phyloP scores from a whole-genome alignment of 768 basidiomycete genomes.

The Goffeauzyma gilvescens region DNA sequence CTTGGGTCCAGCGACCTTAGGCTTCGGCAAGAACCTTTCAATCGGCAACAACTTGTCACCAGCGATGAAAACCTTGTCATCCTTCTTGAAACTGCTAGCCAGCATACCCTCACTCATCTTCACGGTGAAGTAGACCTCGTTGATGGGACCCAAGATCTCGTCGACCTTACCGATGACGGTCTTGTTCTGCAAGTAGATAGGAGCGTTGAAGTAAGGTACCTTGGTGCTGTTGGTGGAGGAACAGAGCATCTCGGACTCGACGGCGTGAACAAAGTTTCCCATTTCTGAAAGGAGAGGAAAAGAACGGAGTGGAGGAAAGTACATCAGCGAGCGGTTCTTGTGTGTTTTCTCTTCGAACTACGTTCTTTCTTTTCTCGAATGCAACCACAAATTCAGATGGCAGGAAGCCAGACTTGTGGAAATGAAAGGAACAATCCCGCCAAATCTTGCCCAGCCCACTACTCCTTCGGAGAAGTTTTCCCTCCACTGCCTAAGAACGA shows the following conservation, averaged over 20 bases:
- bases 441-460: constrained; percentile 15
- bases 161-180: constrained; percentile 91
- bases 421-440: constrained; percentile 8
- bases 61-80: constrained; percentile 93
- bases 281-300: constrained; percentile 54
- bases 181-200: constrained; percentile 93
- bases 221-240: constrained; percentile 63
- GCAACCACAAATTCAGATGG: background rate
- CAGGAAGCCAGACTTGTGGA: background rate
- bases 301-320: background rate
- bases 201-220: constrained; percentile 97
- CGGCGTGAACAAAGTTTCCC: constrained; percentile 79
- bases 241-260: constrained; percentile 97
- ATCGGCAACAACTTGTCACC: constrained; percentile 94
- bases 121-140: constrained; percentile 91
- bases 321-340: background rate
- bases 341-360: too few species aligned
- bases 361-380: background rate
- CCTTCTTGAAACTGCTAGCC: constrained; percentile 84
- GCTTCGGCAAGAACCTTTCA: constrained; percentile 90
- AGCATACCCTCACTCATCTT: constrained; percentile 96
- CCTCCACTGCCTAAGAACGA: too few species aligned
- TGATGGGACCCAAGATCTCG: constrained; percentile 98
- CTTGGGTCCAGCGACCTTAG: constrained; percentile 56
- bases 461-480: too few species aligned